phyloP scores from a whole-genome alignment of 1,284 basidiomycete species.

The Marasmius tenuissimus region DNA sequence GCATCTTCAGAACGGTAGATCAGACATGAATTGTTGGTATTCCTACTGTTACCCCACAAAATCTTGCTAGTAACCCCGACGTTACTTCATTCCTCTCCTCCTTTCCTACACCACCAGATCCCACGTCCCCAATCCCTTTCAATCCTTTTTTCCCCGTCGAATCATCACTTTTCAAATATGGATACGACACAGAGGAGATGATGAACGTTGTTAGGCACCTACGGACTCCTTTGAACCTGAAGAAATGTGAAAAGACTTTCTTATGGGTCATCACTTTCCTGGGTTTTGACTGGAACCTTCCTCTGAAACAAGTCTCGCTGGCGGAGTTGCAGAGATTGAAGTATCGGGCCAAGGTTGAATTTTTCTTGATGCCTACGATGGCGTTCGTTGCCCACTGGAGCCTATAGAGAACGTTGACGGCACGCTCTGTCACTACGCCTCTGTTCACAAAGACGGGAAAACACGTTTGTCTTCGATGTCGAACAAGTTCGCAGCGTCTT shows the following conservation, averaged over 20 bases:
- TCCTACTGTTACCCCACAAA: too few species aligned
- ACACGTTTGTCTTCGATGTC: conserved; percentile 28
- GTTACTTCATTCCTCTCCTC: not conserved
- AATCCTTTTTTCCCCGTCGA: not conserved
- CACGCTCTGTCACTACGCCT: conserved; percentile 33
- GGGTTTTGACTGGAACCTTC: conserved; percentile 26
- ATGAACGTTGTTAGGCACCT: conserved; percentile 17
- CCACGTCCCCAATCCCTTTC: not conserved
- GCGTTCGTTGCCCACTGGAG: conserved; percentile 11
- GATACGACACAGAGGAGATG: conserved; percentile 18
- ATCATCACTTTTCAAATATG: conserved; percentile 12
- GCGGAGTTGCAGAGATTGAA: conserved; percentile 5
- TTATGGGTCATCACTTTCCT: conserved; percentile 15
- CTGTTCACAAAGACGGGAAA: conserved; percentile 28
- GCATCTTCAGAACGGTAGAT: not conserved
- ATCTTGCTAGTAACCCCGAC: too few species aligned
- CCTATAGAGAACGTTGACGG: conserved; percentile 25
- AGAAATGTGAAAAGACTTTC: conserved; percentile 21
- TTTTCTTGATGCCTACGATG: not conserved
- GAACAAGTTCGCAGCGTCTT: conserved; percentile 21
- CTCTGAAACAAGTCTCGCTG: conserved; percentile 17
- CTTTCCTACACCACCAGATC: not conserved
- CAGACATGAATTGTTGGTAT: too few species aligned
- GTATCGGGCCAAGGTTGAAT: conserved; percentile 22
- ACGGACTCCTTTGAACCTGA: conserved; percentile 27